Evolutionary conservation across 805 yeast genomes (phyloP), one percentile per base, ranked within the genome.

Genomic region (Spathaspora hagerdaliae): DNA sequence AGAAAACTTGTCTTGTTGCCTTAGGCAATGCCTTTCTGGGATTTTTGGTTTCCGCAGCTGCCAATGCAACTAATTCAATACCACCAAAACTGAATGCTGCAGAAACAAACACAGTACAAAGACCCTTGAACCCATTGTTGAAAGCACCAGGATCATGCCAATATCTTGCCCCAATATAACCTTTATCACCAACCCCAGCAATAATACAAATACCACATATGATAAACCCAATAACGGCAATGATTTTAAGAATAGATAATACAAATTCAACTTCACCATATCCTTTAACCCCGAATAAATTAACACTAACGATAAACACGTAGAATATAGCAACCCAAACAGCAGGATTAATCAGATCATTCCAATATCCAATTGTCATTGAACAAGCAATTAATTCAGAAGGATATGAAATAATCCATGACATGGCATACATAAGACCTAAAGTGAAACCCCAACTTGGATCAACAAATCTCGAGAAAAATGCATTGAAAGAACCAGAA

Each of bases 221-320:
- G 33, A 64, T 52, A 47, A 67, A 67, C 1, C 76, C 77, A 13
- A 71, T 40, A 27, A 77, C 73, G 1, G 81, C 77, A 38, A 71
- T 38, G 24, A 78, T 75, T 53, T 77, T 77, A 37, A 77, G 55
- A 34, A 69, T 55, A 1, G 79, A 71, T 34, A 77, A 64, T 42
- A 77, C 57, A 43, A 79, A 77, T 55, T 79, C 84, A 38, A 79
- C 71, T 56, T 79, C 84, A 51, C 83, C 83, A 57, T 74, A 79
- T 26, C 76, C 72, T 51, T 73, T 68, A 24, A 78, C 82, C 41
- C 81, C 82, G 46, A 77, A 65, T 60, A 78, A 65, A 54, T 79
- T 79, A 39, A 65, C 60, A 9, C 60, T 7, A 51, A 58, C 48
- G 35, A 67, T 63, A 11, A 60, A 50, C 7, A 67, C 48, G 39